A percentile compares a stretch with the other conserved stretches of the same genome.
These are phyloP conservation scores for Rhizoctonia solani DNA, from an alignment of 1,284 basidiomycete genomes.

Conservation along the genomic window DNA sequence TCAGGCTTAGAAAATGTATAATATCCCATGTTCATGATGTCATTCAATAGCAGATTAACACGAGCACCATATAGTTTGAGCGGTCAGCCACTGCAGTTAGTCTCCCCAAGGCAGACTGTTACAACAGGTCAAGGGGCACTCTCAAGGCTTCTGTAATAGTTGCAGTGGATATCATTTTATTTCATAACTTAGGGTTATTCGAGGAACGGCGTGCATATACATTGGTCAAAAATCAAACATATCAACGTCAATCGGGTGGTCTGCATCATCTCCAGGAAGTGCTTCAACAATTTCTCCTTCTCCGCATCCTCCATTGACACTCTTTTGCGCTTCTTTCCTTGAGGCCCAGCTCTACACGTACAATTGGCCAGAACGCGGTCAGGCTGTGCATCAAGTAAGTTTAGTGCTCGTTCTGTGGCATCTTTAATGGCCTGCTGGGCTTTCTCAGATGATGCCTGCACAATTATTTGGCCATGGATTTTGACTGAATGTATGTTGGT, in stretches of 20 bases:
- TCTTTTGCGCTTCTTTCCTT: constrained; percentile 20
- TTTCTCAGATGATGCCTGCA: not conserved
- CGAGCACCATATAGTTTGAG: too few relatives aligned
- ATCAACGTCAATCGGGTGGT: constrained; percentile 28
- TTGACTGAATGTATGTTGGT: not conserved
- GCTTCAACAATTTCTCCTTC: not conserved
- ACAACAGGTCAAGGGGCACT: too few relatives aligned
- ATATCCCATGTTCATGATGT: too few relatives aligned
- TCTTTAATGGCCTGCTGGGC: not conserved
- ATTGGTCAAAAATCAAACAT: constrained; percentile 32
- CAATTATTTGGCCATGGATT: constrained; percentile 8
- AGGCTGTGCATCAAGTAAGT: not conserved
- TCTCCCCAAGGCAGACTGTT: too few relatives aligned
- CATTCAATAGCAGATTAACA: too few relatives aligned
- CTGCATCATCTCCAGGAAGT: constrained; percentile 6
- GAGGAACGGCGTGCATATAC: too few relatives aligned
- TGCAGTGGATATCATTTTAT: too few relatives aligned
- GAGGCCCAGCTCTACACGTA: not conserved
- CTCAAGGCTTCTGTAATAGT: too few relatives aligned
- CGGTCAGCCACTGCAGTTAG: too few relatives aligned
- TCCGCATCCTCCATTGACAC: not conserved
- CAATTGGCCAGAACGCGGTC: not conserved
- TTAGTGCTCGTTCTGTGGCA: not conserved
- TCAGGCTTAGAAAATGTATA: not conserved
- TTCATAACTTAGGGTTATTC: too few relatives aligned